Percentiles rank a stretch among this genome's conserved stretches.
Conservation (phyloP, 2,329 filamentous ascomycete genomes). For the Colletotrichum spaethianum region DNA sequence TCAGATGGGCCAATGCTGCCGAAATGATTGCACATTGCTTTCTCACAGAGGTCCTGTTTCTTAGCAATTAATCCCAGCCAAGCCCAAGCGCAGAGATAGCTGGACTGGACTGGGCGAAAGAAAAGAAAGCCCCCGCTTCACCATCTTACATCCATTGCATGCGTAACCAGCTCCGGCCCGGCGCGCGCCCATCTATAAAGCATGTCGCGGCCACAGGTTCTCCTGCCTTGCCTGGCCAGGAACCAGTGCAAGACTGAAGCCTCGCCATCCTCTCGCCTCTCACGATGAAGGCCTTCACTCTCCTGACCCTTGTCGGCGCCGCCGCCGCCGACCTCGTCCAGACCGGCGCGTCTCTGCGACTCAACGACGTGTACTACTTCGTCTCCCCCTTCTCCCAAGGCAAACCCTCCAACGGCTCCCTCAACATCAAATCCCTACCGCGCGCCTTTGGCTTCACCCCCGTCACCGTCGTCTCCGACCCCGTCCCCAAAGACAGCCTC, state of each 20-base stretch:
- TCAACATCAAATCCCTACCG: constrained; percentile 43
- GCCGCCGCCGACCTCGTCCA: constrained; percentile 46
- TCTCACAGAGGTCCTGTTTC: constrained; percentile 23
- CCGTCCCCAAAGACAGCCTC: constrained; percentile 43
- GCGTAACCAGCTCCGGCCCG: neutral
- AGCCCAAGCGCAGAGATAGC: neutral
- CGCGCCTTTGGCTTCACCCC: constrained; percentile 51
- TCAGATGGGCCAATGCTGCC: constrained; percentile 16
- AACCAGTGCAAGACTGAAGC: neutral
- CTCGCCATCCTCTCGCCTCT: neutral
- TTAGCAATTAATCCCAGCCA: neutral
- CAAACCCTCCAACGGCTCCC: constrained; percentile 42
- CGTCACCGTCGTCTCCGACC: constrained; percentile 51
- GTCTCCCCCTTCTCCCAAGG: constrained; percentile 52
- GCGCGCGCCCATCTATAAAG: constrained; percentile 6
- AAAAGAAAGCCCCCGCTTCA: constrained; percentile 4
- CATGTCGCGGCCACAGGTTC: neutral
- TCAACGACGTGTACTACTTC: constrained; percentile 51
- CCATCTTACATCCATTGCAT: neutral
- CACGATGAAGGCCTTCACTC: constrained; percentile 33
- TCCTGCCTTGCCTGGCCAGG: neutral
- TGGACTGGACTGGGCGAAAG: neutral
- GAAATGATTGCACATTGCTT: constrained; percentile 22
- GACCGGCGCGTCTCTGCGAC: constrained; percentile 50
- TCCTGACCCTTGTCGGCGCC: constrained; percentile 38